Evolutionary conservation across 129 eudicot species (phyloP).

Genomic region (Flaveria brownii): DNA sequence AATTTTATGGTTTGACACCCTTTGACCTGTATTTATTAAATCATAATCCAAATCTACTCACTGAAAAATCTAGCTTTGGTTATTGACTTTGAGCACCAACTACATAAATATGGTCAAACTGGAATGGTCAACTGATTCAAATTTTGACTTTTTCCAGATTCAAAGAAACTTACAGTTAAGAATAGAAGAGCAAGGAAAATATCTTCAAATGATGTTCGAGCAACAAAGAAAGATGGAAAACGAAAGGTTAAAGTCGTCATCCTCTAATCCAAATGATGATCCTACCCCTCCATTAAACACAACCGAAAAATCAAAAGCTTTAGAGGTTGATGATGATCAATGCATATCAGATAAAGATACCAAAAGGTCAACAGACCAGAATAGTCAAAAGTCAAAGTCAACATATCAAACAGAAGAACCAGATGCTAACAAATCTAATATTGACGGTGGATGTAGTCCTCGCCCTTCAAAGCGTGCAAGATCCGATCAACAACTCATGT

Average conservation of each 20-base stretch:
- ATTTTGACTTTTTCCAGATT: constrained; percentile 39
- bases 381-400: constrained; percentile 32
- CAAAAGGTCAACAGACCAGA: constrained; percentile 18
- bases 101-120: background rate
- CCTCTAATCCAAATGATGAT: constrained; percentile 43
- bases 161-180: constrained; percentile 82
- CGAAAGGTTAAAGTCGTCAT: constrained; percentile 47
- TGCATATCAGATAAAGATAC: constrained; percentile 15
- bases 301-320: constrained; percentile 31
- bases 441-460: constrained; percentile 33
- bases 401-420: constrained; percentile 25
- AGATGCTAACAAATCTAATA: constrained; percentile 28
- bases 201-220: constrained; percentile 80
- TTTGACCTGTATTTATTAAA: background rate
- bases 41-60: background rate
- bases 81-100: background rate
- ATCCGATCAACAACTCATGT: constrained; percentile 36
- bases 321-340: constrained; percentile 33
- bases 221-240: constrained; percentile 69
- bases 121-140: background rate
- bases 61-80: background rate
- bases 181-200: constrained; percentile 86
- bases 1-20: background rate
- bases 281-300: constrained; percentile 17
- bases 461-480: constrained; percentile 62